Base-by-base conservation (phyloP, 1,284 basidiomycete species). In the Pisolithus thermaeus region DNA sequence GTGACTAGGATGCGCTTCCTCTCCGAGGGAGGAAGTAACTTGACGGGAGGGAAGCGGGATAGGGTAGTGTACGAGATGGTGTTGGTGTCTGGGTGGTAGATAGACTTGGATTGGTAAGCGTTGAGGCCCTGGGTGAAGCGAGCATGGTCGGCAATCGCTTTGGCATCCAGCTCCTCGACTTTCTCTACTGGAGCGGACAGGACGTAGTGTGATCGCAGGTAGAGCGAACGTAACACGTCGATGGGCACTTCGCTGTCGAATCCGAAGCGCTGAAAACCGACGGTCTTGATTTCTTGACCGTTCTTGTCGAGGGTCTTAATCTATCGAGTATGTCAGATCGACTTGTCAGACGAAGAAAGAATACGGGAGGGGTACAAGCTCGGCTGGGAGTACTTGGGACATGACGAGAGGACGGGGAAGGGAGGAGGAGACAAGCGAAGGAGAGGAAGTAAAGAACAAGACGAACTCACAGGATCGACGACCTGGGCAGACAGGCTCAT, bases 1-100 rank as follows among this genome's bases (percentile, higher is more conserved):
- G 95, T 98, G 59, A 96, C 85, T 39, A 99, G 82, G 61, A 98
- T 78, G 46, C 96, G 86, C 73, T 96, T 97, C 63, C 92, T 84
- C 56, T 78, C 70, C 3, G 82, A 76, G 32, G 89, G 83, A 18
- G 91, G 72, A 35, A 98, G 80, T 46, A 94, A 83, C 59, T 83
- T 90, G 52, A 98, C 94, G 4, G 95, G 92, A 7, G 92, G 90
- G 70, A 94, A 97, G 56, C 89, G 84, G 53, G 87, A 84, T 50
- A 95, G 80, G 25, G 92, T 95, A 45, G 91, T 93, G 71, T 93
- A 96, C 40, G 92, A 90, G 64, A 97, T 92, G 38, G 87, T 79
- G 60, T 86, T 79, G 37, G 77, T 79, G 56, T 86, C 80, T 39
- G 90, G 83, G 67, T 90, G 80, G 72, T 80, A 93, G 63, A 90